phyloP scores from a whole-genome alignment of 176 grass and related monocot species.

The Eragrostis nindensis region DNA sequence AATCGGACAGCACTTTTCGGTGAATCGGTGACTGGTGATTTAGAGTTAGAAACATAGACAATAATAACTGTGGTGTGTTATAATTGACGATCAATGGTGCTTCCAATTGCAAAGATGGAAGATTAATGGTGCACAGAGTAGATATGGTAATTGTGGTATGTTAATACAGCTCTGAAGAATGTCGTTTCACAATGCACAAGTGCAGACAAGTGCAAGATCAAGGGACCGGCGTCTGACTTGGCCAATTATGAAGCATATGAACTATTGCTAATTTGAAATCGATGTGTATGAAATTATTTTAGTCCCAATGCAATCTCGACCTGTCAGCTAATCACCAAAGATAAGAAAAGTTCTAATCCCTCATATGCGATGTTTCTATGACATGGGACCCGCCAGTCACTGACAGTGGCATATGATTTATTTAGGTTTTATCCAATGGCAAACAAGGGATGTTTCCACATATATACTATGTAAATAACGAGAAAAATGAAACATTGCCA shows the following conservation, averaged over 20 bases:
- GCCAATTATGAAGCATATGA: background rate
- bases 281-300: background rate
- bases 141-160: background rate
- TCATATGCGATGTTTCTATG: no score
- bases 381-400: no score
- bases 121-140: background rate
- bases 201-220: background rate
- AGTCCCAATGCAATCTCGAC: background rate
- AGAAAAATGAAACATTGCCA: constrained; percentile 13
- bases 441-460: no score
- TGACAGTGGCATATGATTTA: no score
- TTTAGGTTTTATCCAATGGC: no score
- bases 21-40: background rate
- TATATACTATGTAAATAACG: no score
- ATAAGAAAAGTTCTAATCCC: background rate
- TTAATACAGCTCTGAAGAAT: background rate
- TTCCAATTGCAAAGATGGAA: background rate
- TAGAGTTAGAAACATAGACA: background rate
- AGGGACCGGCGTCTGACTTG: background rate
- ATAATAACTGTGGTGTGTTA: background rate
- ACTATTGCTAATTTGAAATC: background rate
- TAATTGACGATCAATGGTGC: no score
- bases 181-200: background rate
- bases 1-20: background rate
- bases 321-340: background rate